Evolutionary conservation across 345 rosid species (phyloP), one percentile per base, ranked within the genome.

Genomic region (Excoecaria cochinchinensis): DNA sequence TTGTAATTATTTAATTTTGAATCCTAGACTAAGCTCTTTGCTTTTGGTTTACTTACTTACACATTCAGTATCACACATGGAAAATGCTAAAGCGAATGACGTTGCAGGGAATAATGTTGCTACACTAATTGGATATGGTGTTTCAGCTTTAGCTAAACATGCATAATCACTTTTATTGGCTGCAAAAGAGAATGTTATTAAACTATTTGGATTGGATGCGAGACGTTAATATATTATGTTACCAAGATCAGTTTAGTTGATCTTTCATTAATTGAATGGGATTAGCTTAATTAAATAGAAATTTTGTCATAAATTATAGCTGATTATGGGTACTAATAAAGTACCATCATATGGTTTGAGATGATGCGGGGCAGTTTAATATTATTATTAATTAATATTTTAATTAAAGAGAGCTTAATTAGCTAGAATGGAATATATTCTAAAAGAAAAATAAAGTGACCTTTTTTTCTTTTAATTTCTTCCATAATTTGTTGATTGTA

Each of bases 1-100:
- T 0, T 21, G 5, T 31, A 25, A 15, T 15, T 3, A 7, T 64
- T 64, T 16, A 13, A 17, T 56, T 59, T 42, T 40, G 17, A 59
- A 4, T 46, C 67, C 57, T 68, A 7, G 22, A 22, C 5, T 38
- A 40, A 25, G 25, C 17, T 36, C 31, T 0, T 50, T 73, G 48
- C 76, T 50, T 73, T 73, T 63, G 46, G 69, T 50, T 73, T 48
- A 50, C 58, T 73, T 31, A 31, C 60, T n/a, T n/a, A 16, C 24
- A 65, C 69, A 40, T 59, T 59, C 31, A 39, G 22, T 40, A 11
- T 39, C 17, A 3, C 59, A 25, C 76, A 50, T 62, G 38, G 25
- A 64, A 63, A 74, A 55, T 53, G 44, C 9, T 55, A 8, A 62
- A 73, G 76, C 0, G 24, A 4, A 40, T 52, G 16, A 5, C 53